Evolutionary conservation across 768 basidiomycete species (phyloP).

Genomic region (Suillus discolor): DNA sequence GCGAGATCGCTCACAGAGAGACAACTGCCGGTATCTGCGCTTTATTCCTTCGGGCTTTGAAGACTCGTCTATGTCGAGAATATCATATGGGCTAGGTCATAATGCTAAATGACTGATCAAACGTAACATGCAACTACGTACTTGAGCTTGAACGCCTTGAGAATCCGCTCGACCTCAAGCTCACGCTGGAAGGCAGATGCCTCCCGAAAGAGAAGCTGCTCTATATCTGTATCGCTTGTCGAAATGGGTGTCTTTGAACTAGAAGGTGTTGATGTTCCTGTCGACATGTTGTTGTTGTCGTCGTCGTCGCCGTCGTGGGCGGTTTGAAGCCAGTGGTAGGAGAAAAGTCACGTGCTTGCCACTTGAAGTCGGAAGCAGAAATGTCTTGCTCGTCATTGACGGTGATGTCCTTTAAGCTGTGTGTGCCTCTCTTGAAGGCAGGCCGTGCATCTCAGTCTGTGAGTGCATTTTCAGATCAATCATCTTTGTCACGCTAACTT

Average conservation of each 20-base stretch:
- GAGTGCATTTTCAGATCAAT: not conserved
- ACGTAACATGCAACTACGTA: constrained; percentile 39
- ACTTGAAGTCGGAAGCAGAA: not conserved
- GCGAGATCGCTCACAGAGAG: constrained; percentile 64
- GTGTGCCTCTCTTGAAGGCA: not conserved
- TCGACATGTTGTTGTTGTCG: constrained; percentile 21
- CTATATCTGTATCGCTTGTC: constrained; percentile 60
- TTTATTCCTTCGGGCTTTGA: constrained; percentile 84
- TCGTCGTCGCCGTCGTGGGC: not conserved
- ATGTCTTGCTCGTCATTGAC: not conserved
- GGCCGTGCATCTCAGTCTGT: not conserved
- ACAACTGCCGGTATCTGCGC: constrained; percentile 83
- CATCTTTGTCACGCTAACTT: not conserved
- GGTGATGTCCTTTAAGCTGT: constrained; percentile 14
- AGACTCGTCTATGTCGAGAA: constrained; percentile 75
- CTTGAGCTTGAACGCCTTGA: constrained; percentile 97
- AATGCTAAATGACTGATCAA: constrained; percentile 3
- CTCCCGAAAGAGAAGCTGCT: constrained; percentile 77
- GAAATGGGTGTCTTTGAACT: constrained; percentile 19
- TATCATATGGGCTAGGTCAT: constrained; percentile 84
- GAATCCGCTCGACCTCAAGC: constrained; percentile 87
- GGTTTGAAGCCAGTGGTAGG: not conserved
- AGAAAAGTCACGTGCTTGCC: constrained; percentile 21
- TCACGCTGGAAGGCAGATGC: constrained; percentile 87
- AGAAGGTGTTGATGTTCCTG: constrained; percentile 18